Evolutionary conservation across 306 rosid genomes (phyloP).

Genomic region (Clitoria ternatea): DNA sequence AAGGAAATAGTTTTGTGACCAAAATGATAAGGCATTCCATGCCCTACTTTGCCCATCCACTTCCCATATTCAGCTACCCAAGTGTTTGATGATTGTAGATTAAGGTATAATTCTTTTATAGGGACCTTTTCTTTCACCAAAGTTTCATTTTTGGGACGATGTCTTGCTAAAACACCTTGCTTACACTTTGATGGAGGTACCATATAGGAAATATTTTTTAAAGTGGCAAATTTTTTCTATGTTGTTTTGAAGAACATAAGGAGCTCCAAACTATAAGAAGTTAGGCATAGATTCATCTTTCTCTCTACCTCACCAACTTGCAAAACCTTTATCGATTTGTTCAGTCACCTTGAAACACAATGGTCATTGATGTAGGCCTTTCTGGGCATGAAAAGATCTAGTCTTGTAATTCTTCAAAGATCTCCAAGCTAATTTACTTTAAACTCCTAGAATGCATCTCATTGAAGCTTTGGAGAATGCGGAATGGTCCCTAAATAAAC

Average conservation of each 20-base stretch:
- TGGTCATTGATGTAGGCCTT: too few species aligned
- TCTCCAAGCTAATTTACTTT: too few species aligned
- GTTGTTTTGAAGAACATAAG: conserved; percentile 68
- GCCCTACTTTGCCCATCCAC: conserved; percentile 88
- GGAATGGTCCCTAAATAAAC: too few species aligned
- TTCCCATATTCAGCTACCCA: conserved; percentile 68
- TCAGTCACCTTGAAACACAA: conserved; percentile 55
- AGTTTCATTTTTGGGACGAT: conserved; percentile 80
- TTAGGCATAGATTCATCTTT: conserved; percentile 36
- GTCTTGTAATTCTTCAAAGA: too few species aligned
- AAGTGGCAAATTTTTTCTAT: conserved; percentile 35
- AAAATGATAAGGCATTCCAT: conserved; percentile 82
- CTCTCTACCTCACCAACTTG: conserved; percentile 67
- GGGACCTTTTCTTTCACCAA: conserved; percentile 60
- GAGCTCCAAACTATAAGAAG: conserved; percentile 59
- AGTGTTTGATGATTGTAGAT: conserved; percentile 60
- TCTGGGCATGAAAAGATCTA: too few species aligned
- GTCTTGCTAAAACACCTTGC: conserved; percentile 78
- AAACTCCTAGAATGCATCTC: too few species aligned
- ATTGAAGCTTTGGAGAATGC: too few species aligned
- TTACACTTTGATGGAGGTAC: conserved; percentile 71
- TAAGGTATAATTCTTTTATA: conserved; percentile 59
- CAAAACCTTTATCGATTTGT: conserved; percentile 61
- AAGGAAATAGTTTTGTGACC: conserved; percentile 64
- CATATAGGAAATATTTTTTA: conserved; percentile 54